A percentile compares a stretch with the other conserved stretches of the same genome.
Conservation (phyloP, 805 yeast genomes). For the Lachancea lanzarotensis region DNA sequence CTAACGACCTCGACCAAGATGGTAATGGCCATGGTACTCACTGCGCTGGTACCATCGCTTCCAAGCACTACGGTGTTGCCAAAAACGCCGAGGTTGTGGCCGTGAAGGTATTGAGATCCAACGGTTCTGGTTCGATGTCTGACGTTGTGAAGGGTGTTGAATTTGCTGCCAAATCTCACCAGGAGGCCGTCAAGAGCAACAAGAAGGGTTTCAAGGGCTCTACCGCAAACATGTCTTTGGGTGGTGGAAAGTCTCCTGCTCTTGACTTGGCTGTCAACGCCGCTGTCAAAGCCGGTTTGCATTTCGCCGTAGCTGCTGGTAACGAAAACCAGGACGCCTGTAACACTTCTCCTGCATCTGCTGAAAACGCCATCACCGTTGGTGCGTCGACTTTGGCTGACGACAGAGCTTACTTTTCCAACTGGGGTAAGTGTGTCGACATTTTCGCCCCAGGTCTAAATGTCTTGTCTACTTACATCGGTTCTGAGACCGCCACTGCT, state of each 20-base stretch:
- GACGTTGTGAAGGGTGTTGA: slow-evolving; percentile 83
- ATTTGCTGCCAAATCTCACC: slow-evolving; percentile 70
- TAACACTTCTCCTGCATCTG: slow-evolving; percentile 84
- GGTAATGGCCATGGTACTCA: slow-evolving; percentile 96
- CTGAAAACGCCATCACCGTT: slow-evolving; percentile 78
- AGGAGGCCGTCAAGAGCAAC: slow-evolving; percentile 41
- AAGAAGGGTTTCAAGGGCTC: slow-evolving; percentile 74
- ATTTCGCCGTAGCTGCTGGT: slow-evolving; percentile 95
- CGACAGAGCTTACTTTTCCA: slow-evolving; percentile 89
- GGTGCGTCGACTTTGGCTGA: slow-evolving; percentile 92
- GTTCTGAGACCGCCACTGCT: slow-evolving; percentile 69
- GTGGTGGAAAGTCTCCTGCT: slow-evolving; percentile 87
- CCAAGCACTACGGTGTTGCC: slow-evolving; percentile 75
- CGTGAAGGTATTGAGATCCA: slow-evolving; percentile 73
- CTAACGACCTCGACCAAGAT: slow-evolving; percentile 62
- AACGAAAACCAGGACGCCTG: slow-evolving; percentile 92
- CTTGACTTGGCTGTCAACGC: slow-evolving; percentile 85
- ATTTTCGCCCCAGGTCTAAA: slow-evolving; percentile 95
- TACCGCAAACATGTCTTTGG: slow-evolving; percentile 88
- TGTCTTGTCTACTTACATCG: slow-evolving; percentile 76
- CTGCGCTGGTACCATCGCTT: slow-evolving; percentile 93
- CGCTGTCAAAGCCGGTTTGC: slow-evolving; percentile 81
- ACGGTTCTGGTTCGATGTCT: slow-evolving; percentile 79
- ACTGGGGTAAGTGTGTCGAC: slow-evolving; percentile 93
- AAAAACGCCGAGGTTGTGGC: slow-evolving; percentile 74